These are phyloP conservation scores for Podochytrium sp. DNA, from an alignment of 192 early-diverging fungal species.

Conservation along the genomic window DNA sequence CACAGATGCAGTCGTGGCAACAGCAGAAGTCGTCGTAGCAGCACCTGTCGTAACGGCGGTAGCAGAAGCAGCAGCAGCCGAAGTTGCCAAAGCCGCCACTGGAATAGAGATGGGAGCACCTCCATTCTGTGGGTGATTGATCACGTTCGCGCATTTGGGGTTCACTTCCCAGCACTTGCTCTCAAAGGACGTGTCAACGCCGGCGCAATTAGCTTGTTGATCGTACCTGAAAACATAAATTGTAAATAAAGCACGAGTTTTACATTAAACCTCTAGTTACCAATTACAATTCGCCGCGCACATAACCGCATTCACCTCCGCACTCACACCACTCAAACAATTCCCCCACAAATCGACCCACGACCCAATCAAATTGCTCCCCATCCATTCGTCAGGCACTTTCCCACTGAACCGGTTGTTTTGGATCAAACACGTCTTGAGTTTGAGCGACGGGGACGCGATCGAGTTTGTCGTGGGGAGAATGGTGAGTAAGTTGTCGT, in stretches of 20 bases:
- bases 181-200: not conserved
- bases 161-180: not conserved
- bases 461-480: not conserved
- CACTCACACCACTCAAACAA: not conserved
- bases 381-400: not conserved
- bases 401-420: slow-evolving; percentile 6
- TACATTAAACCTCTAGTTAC: too few relatives aligned
- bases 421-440: slow-evolving; percentile 19
- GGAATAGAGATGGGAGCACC: not conserved
- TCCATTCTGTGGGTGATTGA: not conserved
- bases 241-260: too few relatives aligned
- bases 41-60: not conserved
- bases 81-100: not conserved
- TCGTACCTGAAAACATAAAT: too few relatives aligned
- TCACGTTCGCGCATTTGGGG: not conserved
- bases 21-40: not conserved
- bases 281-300: slow-evolving; percentile 10
- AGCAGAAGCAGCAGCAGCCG: not conserved
- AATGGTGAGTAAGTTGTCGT: not conserved
- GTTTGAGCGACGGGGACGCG: not conserved
- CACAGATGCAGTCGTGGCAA: not conserved
- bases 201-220: not conserved
- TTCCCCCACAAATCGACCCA: slow-evolving; percentile 20
- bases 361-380: not conserved
- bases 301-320: not conserved